phyloP scores from a whole-genome alignment of 108 stramenopile genomes.

The Skeletonema grethae region DNA sequence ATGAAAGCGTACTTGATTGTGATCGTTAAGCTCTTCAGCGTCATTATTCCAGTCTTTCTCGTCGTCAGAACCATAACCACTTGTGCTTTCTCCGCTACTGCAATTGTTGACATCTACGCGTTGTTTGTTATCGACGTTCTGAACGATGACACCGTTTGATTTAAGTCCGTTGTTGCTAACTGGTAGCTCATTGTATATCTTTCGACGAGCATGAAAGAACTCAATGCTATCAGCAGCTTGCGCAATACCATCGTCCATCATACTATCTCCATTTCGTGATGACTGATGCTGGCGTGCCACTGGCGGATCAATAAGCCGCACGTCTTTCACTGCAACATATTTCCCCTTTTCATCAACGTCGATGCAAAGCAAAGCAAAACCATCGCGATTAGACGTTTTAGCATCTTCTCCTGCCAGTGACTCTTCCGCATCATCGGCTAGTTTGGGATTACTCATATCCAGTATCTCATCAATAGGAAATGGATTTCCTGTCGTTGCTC shows the following conservation, averaged over 20 bases:
- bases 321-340: constrained; percentile 33
- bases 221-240: constrained; percentile 8
- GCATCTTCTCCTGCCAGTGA: background rate
- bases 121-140: background rate
- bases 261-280: background rate
- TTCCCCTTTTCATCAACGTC: constrained; percentile 31
- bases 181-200: background rate
- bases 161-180: background rate
- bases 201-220: constrained; percentile 30
- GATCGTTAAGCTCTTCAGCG: constrained; percentile 18
- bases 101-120: background rate
- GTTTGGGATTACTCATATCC: background rate
- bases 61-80: constrained; percentile 30
- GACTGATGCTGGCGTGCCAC: background rate
- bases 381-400: background rate
- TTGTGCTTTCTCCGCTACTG: background rate
- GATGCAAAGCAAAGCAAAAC: constrained; percentile 17
- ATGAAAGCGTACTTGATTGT: constrained; percentile 9
- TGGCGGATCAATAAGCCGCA: constrained; percentile 9
- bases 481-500: background rate
- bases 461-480: constrained; percentile 6
- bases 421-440: constrained; percentile 6
- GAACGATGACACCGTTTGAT: background rate
- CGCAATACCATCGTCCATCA: constrained; percentile 1
- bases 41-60: constrained; percentile 26